These are phyloP conservation scores for Sicyos edulis DNA, from an alignment of 306 rosid genomes.

Conservation along the genomic window DNA sequence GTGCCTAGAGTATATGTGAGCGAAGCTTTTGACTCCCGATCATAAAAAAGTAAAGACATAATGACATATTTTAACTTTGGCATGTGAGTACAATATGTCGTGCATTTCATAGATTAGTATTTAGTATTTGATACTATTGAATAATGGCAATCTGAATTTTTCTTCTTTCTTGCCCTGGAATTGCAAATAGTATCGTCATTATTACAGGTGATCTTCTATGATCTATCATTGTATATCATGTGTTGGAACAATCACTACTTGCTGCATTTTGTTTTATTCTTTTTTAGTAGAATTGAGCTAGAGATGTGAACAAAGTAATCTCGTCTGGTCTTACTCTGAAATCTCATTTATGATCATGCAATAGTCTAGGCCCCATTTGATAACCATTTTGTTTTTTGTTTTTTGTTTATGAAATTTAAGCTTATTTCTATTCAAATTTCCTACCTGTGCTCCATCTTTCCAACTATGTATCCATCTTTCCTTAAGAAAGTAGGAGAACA, in stretches of 20 bases:
- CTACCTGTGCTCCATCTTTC: too few relatives aligned
- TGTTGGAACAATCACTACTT: neutral
- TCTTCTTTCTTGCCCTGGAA: neutral
- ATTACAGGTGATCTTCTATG: neutral
- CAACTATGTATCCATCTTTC: too few relatives aligned
- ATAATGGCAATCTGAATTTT: neutral
- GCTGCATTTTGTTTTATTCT: neutral
- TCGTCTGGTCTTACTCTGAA: neutral
- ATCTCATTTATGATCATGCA: neutral
- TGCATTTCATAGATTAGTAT: neutral
- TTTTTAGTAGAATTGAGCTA: neutral
- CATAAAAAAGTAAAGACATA: too few relatives aligned
- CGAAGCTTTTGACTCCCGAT: too few relatives aligned
- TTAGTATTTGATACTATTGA: neutral
- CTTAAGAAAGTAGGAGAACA: too few relatives aligned
- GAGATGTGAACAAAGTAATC: neutral
- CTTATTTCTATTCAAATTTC: too few relatives aligned
- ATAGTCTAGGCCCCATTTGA: too few relatives aligned
- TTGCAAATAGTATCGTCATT: neutral
- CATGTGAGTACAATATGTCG: neutral
- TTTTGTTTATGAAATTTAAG: too few relatives aligned
- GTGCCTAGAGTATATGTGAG: too few relatives aligned
- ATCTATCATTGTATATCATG: neutral
- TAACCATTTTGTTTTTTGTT: too few relatives aligned
- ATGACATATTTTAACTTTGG: neutral